Percentiles rank a stretch among this genome's conserved stretches.
Conservation (phyloP, 768 basidiomycete genomes). For the Russula abietina region DNA sequence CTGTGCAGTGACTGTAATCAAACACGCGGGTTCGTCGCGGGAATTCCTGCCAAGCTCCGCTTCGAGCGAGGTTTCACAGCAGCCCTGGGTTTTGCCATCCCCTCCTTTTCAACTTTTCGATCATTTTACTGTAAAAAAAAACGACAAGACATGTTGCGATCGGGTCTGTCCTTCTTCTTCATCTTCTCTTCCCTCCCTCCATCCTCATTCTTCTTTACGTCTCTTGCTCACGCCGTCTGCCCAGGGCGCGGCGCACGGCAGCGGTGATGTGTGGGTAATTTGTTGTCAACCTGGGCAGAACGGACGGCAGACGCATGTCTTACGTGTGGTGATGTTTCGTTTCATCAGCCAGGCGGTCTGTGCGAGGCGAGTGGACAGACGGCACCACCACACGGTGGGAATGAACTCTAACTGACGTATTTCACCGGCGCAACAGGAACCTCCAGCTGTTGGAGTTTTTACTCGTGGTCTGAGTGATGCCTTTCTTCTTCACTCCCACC, state of each 20-base stretch:
- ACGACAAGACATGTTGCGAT: background rate
- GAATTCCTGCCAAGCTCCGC: constrained; percentile 22
- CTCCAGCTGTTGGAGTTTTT: background rate
- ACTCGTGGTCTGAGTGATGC: background rate
- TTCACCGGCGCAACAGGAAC: background rate
- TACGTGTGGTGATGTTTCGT: background rate
- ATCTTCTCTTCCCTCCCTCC: background rate
- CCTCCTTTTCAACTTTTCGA: background rate
- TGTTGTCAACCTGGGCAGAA: background rate
- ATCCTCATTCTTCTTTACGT: background rate
- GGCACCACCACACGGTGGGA: background rate
- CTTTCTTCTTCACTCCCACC: background rate
- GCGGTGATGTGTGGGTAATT: background rate
- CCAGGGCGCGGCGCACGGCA: background rate
- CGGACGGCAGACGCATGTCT: constrained; percentile 4
- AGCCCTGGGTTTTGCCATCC: background rate
- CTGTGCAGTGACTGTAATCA: constrained; percentile 14
- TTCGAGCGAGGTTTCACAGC: constrained; percentile 4
- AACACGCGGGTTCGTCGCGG: constrained; percentile 21
- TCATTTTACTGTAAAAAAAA: background rate
- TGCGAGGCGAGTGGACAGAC: constrained; percentile 9
- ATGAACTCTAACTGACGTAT: constrained; percentile 5
- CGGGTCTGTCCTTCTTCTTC: background rate
- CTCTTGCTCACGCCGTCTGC: background rate
- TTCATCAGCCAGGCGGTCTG: constrained; percentile 8